Percentiles rank a stretch among this genome's conserved stretches.
Evolutionary conservation across 495 filamentous ascomycete genomes (phyloP).

Genomic region (Aspergillus steynii): DNA sequence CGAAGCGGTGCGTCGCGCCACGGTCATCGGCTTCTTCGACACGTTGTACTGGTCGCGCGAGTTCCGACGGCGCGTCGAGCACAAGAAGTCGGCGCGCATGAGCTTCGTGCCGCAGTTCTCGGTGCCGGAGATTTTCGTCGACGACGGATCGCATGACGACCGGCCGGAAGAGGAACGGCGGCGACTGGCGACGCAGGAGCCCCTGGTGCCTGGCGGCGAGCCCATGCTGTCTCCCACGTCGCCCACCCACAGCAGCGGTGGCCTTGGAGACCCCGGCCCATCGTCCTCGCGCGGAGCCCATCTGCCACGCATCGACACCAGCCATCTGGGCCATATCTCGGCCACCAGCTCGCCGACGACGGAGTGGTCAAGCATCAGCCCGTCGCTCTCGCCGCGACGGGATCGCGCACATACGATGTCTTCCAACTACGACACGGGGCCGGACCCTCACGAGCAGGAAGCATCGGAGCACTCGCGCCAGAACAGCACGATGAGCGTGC

Average conservation of each 20-base stretch:
- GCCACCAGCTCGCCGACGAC: slow-evolving; percentile 39
- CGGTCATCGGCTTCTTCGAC: slow-evolving; percentile 94
- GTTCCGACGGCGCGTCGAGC: slow-evolving; percentile 72
- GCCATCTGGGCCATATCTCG: slow-evolving; percentile 29
- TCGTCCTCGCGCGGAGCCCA: slow-evolving; percentile 17
- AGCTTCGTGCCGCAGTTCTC: slow-evolving; percentile 74
- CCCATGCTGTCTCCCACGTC: slow-evolving; percentile 44
- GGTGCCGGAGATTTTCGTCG: slow-evolving; percentile 89
- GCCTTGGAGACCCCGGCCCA: slow-evolving; percentile 20
- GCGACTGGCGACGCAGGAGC: neutral
- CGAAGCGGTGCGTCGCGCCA: slow-evolving; percentile 84
- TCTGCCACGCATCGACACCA: slow-evolving; percentile 46
- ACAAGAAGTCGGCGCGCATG: slow-evolving; percentile 70
- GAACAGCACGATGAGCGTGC: slow-evolving; percentile 70
- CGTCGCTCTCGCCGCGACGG: slow-evolving; percentile 42
- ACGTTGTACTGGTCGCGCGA: slow-evolving; percentile 85
- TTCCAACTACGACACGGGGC: slow-evolving; percentile 30
- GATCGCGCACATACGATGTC: slow-evolving; percentile 23
- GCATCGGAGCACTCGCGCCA: slow-evolving; percentile 35
- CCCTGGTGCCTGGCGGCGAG: slow-evolving; percentile 11
- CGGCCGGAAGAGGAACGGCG: slow-evolving; percentile 21
- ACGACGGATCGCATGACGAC: slow-evolving; percentile 58
- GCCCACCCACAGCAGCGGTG: slow-evolving; percentile 22
- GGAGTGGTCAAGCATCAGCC: slow-evolving; percentile 48
- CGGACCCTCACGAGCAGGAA: slow-evolving; percentile 18